These are phyloP conservation scores for Microthlaspi erraticum DNA, from an alignment of 345 rosid species.

Conservation along the genomic window DNA sequence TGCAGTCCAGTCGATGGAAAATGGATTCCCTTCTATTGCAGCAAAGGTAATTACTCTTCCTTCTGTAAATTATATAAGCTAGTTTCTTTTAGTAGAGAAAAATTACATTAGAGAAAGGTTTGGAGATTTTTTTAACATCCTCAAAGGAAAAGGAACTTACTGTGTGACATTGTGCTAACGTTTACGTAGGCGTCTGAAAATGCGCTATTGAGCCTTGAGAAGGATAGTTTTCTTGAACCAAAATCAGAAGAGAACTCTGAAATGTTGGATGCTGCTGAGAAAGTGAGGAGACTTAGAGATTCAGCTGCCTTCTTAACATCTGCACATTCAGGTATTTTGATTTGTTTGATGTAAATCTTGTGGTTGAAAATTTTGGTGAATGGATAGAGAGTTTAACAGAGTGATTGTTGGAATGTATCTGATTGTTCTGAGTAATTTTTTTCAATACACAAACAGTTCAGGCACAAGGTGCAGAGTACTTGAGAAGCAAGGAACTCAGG, in stretches of 20 bases:
- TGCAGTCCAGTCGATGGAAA: conserved; percentile 59
- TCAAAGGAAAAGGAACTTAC: background rate
- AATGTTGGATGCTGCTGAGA: conserved; percentile 37
- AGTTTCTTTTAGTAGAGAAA: background rate
- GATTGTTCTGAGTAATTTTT: conserved; percentile 24
- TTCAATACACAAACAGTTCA: conserved; percentile 55
- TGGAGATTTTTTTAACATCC: background rate
- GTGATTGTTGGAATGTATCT: background rate
- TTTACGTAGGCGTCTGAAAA: conserved; percentile 65
- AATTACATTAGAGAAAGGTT: background rate
- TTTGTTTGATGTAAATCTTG: background rate
- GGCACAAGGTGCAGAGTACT: conserved; percentile 66
- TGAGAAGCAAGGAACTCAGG: conserved; percentile 57
- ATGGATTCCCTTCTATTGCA: conserved; percentile 64
- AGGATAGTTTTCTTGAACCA: conserved; percentile 31
- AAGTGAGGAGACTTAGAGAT: conserved; percentile 56
- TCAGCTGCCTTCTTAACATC: conserved; percentile 51
- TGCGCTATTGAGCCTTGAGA: conserved; percentile 54
- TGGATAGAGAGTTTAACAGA: background rate
- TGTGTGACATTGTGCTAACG: conserved; percentile 20
- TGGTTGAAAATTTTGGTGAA: conserved; percentile 7
- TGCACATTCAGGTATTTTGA: conserved; percentile 64
- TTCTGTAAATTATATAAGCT: background rate
- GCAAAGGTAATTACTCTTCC: conserved; percentile 49
- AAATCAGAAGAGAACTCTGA: conserved; percentile 36